These are phyloP conservation scores for Aspergillus uvarum DNA, from an alignment of 2,329 filamentous ascomycete genomes.

Conservation along the genomic window DNA sequence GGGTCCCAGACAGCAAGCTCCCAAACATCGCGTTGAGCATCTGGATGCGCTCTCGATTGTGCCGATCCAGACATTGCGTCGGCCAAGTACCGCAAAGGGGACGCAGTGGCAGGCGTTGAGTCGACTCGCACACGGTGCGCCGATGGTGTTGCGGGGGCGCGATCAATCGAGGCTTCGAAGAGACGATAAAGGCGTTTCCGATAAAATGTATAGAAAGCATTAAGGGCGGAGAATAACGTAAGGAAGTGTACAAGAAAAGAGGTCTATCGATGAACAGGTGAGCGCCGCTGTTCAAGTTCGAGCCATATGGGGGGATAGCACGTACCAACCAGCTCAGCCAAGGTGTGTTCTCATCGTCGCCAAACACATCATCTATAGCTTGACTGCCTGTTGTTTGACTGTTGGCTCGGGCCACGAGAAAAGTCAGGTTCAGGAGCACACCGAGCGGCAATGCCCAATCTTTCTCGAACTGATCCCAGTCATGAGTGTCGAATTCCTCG, in stretches of 20 bases:
- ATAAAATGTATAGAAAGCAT: constrained; percentile 78
- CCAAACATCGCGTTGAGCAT: constrained; percentile 81
- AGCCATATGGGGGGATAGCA: constrained; percentile 9
- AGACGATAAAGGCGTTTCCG: constrained; percentile 84
- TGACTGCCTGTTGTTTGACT: constrained; percentile 53
- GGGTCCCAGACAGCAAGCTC: constrained; percentile 94
- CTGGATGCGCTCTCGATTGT: constrained; percentile 78
- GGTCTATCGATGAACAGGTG: constrained; percentile 49
- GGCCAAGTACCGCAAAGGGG: constrained; percentile 73
- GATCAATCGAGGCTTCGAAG: constrained; percentile 82
- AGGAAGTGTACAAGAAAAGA: constrained; percentile 71
- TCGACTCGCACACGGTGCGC: constrained; percentile 86
- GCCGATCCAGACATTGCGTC: constrained; percentile 69
- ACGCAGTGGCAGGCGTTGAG: constrained; percentile 73
- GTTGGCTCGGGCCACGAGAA: constrained; percentile 82
- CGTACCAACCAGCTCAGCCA: constrained; percentile 68
- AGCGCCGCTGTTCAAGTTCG: neutral
- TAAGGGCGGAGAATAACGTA: constrained; percentile 64
- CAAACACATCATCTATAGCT: constrained; percentile 78
- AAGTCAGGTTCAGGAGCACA: constrained; percentile 71
- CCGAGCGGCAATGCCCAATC: constrained; percentile 74
- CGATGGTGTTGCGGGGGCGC: constrained; percentile 73
- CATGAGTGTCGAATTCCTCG: constrained; percentile 86
- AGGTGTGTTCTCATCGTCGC: constrained; percentile 62
- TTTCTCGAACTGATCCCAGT: constrained; percentile 78